These are phyloP conservation scores for Porphyrellus cyaneotinctus DNA, from an alignment of 768 basidiomycete species.

Conservation along the genomic window DNA sequence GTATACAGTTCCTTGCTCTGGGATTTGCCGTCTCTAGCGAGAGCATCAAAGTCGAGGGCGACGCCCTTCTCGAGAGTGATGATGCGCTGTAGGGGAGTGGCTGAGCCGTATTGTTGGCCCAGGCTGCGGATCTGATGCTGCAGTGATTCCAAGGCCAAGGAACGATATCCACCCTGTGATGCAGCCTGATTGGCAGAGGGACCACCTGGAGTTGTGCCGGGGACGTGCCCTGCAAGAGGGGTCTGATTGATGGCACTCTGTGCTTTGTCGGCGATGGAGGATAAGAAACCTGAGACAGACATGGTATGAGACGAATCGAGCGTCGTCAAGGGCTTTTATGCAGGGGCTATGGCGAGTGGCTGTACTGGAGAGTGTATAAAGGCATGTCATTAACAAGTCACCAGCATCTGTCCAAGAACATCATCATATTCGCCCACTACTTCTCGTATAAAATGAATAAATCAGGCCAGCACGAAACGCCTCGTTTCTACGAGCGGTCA, in stretches of 20 bases:
- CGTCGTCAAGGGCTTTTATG: slow-evolving; percentile 22
- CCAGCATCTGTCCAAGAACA: slow-evolving; percentile 19
- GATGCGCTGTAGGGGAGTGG: slow-evolving; percentile 69
- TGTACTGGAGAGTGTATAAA: slow-evolving; percentile 16
- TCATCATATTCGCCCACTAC: slow-evolving; percentile 21
- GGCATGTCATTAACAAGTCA: slow-evolving; percentile 26
- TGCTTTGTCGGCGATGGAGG: slow-evolving; percentile 72
- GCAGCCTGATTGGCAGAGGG: slow-evolving; percentile 43
- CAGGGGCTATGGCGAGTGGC: slow-evolving; percentile 14
- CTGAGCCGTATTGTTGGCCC: slow-evolving; percentile 71
- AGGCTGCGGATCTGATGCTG: slow-evolving; percentile 70
- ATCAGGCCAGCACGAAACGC: slow-evolving; percentile 23
- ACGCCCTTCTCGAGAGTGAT: slow-evolving; percentile 77
- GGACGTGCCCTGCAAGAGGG: slow-evolving; percentile 54
- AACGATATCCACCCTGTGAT: slow-evolving; percentile 42
- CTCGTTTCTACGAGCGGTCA: slow-evolving; percentile 11
- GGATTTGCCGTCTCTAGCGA: slow-evolving; percentile 61
- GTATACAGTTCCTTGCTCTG: slow-evolving; percentile 83
- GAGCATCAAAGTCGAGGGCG: slow-evolving; percentile 66
- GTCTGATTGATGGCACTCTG: slow-evolving; percentile 65
- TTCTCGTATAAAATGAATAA: slow-evolving; percentile 30
- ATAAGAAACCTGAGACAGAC: slow-evolving; percentile 60
- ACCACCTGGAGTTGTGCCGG: slow-evolving; percentile 21
- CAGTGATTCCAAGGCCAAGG: slow-evolving; percentile 55
- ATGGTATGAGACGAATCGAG: slow-evolving; percentile 32